These are phyloP conservation scores for Phyllosticta citriasiana DNA, from an alignment of 2,329 filamentous ascomycete species.

Conservation along the genomic window DNA sequence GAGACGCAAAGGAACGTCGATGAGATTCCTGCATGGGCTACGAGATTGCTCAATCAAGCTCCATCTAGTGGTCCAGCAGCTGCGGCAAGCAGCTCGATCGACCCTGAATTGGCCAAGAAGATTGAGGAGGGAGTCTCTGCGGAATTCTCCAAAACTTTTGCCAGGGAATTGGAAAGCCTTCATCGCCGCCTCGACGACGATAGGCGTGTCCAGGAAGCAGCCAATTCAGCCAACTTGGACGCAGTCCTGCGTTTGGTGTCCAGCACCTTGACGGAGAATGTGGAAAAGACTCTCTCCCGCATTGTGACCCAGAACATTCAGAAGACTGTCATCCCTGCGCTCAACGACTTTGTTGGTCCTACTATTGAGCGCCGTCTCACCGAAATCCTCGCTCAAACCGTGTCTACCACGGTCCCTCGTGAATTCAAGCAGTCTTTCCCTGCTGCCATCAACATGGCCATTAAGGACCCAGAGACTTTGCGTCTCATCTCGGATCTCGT, in stretches of 20 bases:
- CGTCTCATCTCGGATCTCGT: constrained; percentile 65
- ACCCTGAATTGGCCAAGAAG: constrained; percentile 45
- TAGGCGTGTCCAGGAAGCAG: constrained; percentile 52
- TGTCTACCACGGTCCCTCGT: constrained; percentile 57
- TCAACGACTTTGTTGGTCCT: constrained; percentile 57
- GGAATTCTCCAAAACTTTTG: constrained; percentile 37
- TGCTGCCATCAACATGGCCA: constrained; percentile 51
- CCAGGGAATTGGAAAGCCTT: constrained; percentile 43
- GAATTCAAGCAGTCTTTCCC: constrained; percentile 66
- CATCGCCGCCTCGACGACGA: constrained; percentile 60
- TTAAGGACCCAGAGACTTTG: constrained; percentile 66
- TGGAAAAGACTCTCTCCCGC: constrained; percentile 64
- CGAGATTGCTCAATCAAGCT: constrained; percentile 23
- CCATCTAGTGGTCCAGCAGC: constrained; percentile 14
- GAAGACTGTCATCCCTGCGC: constrained; percentile 61
- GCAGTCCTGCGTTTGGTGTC: constrained; percentile 59
- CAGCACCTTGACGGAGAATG: constrained; percentile 57
- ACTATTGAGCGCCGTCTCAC: constrained; percentile 64
- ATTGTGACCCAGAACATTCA: constrained; percentile 71
- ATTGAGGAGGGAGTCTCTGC: constrained; percentile 38
- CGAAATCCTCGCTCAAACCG: constrained; percentile 54
- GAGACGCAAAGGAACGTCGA: constrained; percentile 14
- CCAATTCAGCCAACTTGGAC: constrained; percentile 56
- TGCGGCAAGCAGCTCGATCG: constrained; percentile 13
- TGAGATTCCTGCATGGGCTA: constrained; percentile 27